A percentile compares a stretch with the other conserved stretches of the same genome.
Evolutionary conservation across 2,329 filamentous ascomycete genomes (phyloP).

Genomic region (Diaporthe aspalathi): DNA sequence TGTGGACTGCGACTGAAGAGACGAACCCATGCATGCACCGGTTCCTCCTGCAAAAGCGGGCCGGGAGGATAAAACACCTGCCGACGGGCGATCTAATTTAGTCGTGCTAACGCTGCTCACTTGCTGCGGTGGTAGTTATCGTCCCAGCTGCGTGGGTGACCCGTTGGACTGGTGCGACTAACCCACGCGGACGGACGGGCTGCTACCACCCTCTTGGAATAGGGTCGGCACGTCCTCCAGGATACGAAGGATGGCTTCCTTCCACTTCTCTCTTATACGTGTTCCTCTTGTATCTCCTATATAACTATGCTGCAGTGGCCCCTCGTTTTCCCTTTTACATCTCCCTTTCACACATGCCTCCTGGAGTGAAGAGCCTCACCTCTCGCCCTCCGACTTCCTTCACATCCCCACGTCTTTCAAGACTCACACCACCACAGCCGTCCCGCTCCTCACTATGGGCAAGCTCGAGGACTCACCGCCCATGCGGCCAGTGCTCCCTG

Average conservation of each 20-base stretch:
- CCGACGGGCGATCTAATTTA: constrained; percentile 6
- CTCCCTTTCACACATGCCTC: not conserved
- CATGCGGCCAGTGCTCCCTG: constrained; percentile 37
- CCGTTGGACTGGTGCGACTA: constrained; percentile 8
- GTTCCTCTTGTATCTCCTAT: not conserved
- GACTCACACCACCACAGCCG: not conserved
- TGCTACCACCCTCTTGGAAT: constrained; percentile 27
- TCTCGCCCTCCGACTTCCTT: not conserved
- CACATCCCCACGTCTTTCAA: not conserved
- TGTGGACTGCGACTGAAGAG: not conserved
- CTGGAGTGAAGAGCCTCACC: constrained; percentile 8
- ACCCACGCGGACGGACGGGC: constrained; percentile 18
- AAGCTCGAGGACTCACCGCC: constrained; percentile 41
- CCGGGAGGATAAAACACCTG: constrained; percentile 2
- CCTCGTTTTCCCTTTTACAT: not conserved
- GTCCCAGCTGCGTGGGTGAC: constrained; percentile 14
- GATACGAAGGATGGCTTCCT: constrained; percentile 26
- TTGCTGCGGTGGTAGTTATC: not conserved
- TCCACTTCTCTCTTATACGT: not conserved
- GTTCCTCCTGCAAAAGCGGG: constrained; percentile 22
- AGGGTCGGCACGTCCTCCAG: constrained; percentile 8
- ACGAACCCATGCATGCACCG: constrained; percentile 6
- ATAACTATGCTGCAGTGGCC: not conserved
- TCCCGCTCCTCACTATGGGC: constrained; percentile 31
- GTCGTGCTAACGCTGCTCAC: not conserved